Evolutionary conservation across 2,329 filamentous ascomycete species (phyloP).

Genomic region (Paraconiothyrium brasiliense): DNA sequence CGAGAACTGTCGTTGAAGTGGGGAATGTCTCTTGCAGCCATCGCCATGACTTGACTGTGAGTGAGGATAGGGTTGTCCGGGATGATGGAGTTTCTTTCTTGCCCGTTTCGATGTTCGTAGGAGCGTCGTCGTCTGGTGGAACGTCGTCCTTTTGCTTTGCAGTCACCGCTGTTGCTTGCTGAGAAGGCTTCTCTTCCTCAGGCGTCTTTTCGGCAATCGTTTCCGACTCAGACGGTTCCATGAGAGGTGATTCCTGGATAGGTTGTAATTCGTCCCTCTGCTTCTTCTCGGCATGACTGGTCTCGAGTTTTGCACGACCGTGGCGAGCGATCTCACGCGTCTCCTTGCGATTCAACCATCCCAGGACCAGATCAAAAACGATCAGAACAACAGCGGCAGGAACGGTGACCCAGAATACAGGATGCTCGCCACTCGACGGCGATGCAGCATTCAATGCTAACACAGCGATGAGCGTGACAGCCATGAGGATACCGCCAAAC

Average conservation of each 20-base stretch:
- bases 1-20: constrained; percentile 70
- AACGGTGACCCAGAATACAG: constrained; percentile 74
- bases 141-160: neutral
- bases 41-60: constrained; percentile 56
- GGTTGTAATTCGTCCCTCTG: neutral
- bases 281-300: constrained; percentile 43
- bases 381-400: constrained; percentile 75
- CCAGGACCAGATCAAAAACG: constrained; percentile 70
- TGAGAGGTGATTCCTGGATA: neutral
- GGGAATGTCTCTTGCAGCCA: constrained; percentile 77
- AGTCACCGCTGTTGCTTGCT: neutral
- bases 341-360: constrained; percentile 70
- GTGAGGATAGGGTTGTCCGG: constrained; percentile 63
- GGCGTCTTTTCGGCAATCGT: neutral
- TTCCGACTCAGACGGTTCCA: constrained; percentile 8
- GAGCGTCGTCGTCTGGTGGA: neutral
- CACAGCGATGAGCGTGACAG: constrained; percentile 71
- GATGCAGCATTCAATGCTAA: constrained; percentile 72
- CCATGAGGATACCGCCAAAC: constrained; percentile 73
- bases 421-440: constrained; percentile 59
- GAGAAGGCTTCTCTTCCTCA: constrained; percentile 17
- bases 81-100: neutral
- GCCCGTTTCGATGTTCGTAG: neutral
- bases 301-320: constrained; percentile 62
- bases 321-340: constrained; percentile 70